Evolutionary conservation across 306 rosid species (phyloP).

Genomic region (Glycine tomentella): DNA sequence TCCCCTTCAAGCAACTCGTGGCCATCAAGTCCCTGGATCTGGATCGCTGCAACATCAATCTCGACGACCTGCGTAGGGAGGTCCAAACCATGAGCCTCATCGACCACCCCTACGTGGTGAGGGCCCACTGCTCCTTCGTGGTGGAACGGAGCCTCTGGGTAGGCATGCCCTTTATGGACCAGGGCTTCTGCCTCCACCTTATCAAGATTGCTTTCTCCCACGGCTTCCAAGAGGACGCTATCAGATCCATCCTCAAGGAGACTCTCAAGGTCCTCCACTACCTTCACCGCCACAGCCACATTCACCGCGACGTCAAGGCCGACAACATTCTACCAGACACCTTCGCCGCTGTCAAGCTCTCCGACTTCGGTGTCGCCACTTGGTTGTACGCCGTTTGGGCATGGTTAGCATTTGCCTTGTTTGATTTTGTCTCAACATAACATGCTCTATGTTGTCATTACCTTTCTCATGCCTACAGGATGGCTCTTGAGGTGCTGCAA

Average conservation of each 20-base stretch:
- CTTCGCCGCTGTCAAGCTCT: too few species aligned
- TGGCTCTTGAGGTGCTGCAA: too few species aligned
- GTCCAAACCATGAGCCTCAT: conserved; percentile 92
- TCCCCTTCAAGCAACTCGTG: conserved; percentile 80
- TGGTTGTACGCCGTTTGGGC: too few species aligned
- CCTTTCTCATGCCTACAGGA: too few species aligned
- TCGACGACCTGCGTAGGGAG: conserved; percentile 60
- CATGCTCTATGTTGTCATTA: too few species aligned
- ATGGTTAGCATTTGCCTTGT: too few species aligned
- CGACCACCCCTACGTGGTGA: conserved; percentile 87
- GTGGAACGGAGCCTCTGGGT: conserved; percentile 91
- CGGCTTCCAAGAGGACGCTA: conserved; percentile 87
- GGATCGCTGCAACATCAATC: conserved; percentile 90
- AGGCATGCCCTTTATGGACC: conserved; percentile 88
- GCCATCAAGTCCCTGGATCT: conserved; percentile 97
- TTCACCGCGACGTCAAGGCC: conserved; percentile 52
- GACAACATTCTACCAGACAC: too few species aligned
- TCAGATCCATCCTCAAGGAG: conserved; percentile 81
- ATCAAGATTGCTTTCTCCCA: conserved; percentile 86
- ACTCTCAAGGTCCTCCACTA: conserved; percentile 90
- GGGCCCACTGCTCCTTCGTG: conserved; percentile 84
- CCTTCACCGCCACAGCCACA: conserved; percentile 91
- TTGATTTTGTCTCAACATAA: too few species aligned
- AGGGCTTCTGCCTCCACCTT: conserved; percentile 94
- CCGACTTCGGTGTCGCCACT: too few species aligned